phyloP scores from a whole-genome alignment of 1,284 basidiomycete species.

The Athelia sp. region DNA sequence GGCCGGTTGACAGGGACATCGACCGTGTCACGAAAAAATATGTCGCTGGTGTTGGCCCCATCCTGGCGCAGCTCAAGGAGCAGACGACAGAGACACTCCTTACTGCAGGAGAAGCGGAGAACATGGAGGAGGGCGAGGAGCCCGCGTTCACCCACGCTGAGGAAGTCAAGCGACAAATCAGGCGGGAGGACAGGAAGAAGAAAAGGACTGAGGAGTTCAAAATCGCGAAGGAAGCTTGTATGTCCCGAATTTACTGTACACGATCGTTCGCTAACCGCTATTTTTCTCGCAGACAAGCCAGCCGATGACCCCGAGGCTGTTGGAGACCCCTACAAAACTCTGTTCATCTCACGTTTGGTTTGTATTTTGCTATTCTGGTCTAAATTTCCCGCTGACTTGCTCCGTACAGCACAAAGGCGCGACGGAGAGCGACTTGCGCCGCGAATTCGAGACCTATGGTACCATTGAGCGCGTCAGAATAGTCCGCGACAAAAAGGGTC shows the following conservation, averaged over 20 bases:
- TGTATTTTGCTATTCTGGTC: slow-evolving; percentile 16
- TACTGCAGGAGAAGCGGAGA: slow-evolving; percentile 47
- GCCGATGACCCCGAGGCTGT: slow-evolving; percentile 88
- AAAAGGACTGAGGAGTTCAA: slow-evolving; percentile 77
- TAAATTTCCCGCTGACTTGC: slow-evolving; percentile 11
- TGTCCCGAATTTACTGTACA: slow-evolving; percentile 18
- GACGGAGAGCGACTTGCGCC: slow-evolving; percentile 86
- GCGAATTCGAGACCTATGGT: slow-evolving; percentile 95
- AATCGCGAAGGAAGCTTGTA: slow-evolving; percentile 79
- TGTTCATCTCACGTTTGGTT: slow-evolving; percentile 93
- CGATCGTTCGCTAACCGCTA: slow-evolving; percentile 9
- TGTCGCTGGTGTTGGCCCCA: slow-evolving; percentile 67
- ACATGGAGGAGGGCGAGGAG: slow-evolving; percentile 79
- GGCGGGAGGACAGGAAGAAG: slow-evolving; percentile 77
- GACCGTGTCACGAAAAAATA: slow-evolving; percentile 68
- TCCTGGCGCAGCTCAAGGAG: slow-evolving; percentile 74
- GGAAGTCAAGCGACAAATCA: slow-evolving; percentile 73
- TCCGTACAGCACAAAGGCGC: slow-evolving; percentile 75
- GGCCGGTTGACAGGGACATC: slow-evolving; percentile 81
- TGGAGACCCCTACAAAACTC: slow-evolving; percentile 97
- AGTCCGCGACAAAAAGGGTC: slow-evolving; percentile 84
- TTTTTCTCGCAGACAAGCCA: slow-evolving; percentile 69
- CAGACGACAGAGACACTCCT: slow-evolving; percentile 68
- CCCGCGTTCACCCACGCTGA: slow-evolving; percentile 73
- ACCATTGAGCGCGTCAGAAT: slow-evolving; percentile 90